Evolutionary conservation across 2,329 filamentous ascomycete species (phyloP).

Genomic region (Aspergillus cejpii): DNA sequence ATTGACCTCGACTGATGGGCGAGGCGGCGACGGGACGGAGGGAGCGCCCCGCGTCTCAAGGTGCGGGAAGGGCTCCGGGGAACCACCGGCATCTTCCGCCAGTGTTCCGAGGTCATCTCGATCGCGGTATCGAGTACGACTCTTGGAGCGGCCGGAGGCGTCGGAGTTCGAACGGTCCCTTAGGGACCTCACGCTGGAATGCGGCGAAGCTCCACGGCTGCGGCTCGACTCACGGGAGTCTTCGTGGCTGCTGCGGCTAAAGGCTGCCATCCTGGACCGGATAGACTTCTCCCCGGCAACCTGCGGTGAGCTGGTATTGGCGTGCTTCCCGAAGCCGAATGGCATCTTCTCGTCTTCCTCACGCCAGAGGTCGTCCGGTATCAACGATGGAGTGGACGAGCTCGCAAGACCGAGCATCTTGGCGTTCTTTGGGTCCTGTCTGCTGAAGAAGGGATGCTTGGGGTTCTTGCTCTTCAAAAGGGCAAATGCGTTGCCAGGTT

Average conservation of each 20-base stretch:
- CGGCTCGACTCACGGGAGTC: constrained; percentile 31
- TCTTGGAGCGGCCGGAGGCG: constrained; percentile 49
- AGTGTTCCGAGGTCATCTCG: constrained; percentile 51
- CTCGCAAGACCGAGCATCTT: constrained; percentile 40
- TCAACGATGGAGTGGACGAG: constrained; percentile 33
- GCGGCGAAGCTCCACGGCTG: constrained; percentile 34
- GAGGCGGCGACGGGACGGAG: constrained; percentile 31
- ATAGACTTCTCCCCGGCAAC: constrained; percentile 26
- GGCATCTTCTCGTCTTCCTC: constrained; percentile 34
- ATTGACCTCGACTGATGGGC: constrained; percentile 33
- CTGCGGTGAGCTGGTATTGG: constrained; percentile 37
- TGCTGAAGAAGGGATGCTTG: constrained; percentile 27
- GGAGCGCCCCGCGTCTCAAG: constrained; percentile 19
- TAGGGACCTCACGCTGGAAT: constrained; percentile 35
- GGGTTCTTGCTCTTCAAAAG: constrained; percentile 40
- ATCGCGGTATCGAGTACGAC: constrained; percentile 47
- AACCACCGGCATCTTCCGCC: constrained; percentile 39
- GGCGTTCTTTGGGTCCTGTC: constrained; percentile 34
- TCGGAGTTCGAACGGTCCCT: constrained; percentile 53
- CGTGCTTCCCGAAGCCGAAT: constrained; percentile 28
- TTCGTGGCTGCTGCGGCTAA: constrained; percentile 30
- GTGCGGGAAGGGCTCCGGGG: constrained; percentile 24
- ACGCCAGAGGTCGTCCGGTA: constrained; percentile 31
- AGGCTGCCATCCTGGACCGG: constrained; percentile 24
- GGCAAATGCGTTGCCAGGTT: constrained; percentile 40